A percentile compares a stretch with the other conserved stretches of the same genome.
phyloP scores from a whole-genome alignment of 306 rosid genomes.

The Cicer judaicum region DNA sequence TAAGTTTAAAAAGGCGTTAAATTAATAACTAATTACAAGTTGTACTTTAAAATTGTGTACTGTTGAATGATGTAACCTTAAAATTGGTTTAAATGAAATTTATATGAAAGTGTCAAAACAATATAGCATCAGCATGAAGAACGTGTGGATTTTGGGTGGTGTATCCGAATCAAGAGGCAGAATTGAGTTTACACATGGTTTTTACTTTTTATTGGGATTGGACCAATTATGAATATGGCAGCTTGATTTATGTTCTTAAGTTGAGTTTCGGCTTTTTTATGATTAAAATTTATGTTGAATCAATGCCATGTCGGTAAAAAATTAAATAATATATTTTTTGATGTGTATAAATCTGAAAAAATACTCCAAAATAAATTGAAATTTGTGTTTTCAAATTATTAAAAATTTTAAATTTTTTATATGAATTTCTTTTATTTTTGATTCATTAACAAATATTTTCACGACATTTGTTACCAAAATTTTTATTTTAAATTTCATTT shows the following conservation, averaged over 20 bases:
- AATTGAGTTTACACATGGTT: conserved; percentile 26
- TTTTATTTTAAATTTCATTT: too few relatives aligned
- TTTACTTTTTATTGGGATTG: conserved; percentile 19
- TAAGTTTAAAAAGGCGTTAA: conserved; percentile 21
- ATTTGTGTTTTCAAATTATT: too few relatives aligned
- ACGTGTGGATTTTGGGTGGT: conserved; percentile 37
- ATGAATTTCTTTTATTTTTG: too few relatives aligned
- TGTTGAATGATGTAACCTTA: conserved; percentile 5
- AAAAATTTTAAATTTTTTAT: too few relatives aligned
- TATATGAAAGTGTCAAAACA: background rate
- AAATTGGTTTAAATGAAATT: conserved; percentile 11
- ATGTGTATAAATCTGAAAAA: too few relatives aligned
- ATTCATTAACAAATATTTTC: too few relatives aligned
- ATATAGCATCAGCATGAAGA: conserved; percentile 20
- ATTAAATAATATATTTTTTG: too few relatives aligned
- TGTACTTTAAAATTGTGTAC: conserved; percentile 37
- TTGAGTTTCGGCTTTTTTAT: conserved; percentile 18
- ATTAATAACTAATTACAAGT: background rate
- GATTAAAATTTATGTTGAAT: conserved; percentile 15
- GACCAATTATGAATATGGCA: conserved; percentile 40
- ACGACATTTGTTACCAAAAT: rapidly evolving
- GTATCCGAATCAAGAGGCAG: conserved; percentile 36
- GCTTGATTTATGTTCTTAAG: conserved; percentile 39
- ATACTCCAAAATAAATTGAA: too few relatives aligned
- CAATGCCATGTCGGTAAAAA: conserved; percentile 44